Conservation (phyloP, 2,329 filamentous ascomycete species). For the Xylaria arbuscula region DNA sequence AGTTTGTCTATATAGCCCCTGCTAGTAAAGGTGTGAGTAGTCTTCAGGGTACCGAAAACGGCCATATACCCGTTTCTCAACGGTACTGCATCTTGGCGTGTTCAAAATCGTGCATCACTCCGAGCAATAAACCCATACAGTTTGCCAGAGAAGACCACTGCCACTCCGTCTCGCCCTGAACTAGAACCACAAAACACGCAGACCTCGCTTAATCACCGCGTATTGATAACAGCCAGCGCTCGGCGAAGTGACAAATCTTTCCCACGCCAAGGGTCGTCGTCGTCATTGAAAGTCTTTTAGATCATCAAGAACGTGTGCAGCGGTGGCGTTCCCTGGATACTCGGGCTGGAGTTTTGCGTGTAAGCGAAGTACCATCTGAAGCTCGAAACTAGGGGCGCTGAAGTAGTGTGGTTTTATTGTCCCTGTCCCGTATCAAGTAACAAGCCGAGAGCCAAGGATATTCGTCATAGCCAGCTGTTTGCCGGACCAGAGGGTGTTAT, state of each 20-base stretch:
- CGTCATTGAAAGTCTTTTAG: not conserved
- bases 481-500: conserved; percentile 22
- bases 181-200: conserved; percentile 12
- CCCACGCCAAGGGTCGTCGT: conserved; percentile 23
- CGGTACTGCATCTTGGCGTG: conserved; percentile 16
- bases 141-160: conserved; percentile 8
- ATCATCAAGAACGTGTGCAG: not conserved
- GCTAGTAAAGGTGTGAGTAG: conserved; percentile 8
- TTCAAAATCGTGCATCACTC: conserved; percentile 10
- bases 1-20: conserved; percentile 3
- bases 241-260: conserved; percentile 31
- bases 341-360: not conserved
- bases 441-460: not conserved
- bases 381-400: not conserved
- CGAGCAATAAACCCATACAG: conserved; percentile 8
- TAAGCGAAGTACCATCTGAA: conserved; percentile 8
- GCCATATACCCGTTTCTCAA: conserved; percentile 3
- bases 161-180: conserved; percentile 14
- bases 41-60: not conserved
- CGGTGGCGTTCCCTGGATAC: not conserved
- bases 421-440: not conserved
- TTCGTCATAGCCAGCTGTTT: not conserved
- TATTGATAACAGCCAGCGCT: conserved; percentile 30
- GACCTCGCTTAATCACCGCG: conserved; percentile 26
- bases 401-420: conserved; percentile 1